Conservation (phyloP, 139 green algal genomes). For the Chloropicon primus region DNA sequence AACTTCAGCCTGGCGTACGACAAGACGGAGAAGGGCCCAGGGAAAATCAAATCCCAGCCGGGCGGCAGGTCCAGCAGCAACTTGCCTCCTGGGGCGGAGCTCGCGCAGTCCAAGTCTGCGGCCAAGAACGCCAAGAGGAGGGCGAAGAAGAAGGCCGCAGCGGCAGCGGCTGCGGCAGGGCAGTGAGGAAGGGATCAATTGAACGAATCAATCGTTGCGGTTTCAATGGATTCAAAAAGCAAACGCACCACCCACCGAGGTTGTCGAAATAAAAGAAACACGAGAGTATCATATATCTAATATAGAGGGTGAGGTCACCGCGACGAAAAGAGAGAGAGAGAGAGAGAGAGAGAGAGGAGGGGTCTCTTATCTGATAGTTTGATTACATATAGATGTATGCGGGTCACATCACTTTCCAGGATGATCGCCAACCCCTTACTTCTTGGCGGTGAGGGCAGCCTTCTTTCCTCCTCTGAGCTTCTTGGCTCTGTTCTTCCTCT, state of each 20-base stretch:
- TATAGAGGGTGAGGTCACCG: no score
- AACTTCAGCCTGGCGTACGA: slow-evolving; percentile 2
- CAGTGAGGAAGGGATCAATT: no score
- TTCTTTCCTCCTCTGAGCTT: slow-evolving; percentile 92
- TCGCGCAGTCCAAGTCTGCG: slow-evolving; percentile 33
- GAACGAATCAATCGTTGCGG: no score
- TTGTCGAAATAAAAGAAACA: no score
- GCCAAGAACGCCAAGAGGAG: slow-evolving; percentile 58
- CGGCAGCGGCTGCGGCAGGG: slow-evolving; percentile 2
- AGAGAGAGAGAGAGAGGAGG: no score
- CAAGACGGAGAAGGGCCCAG: neutral
- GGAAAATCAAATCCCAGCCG: slow-evolving; percentile 7
- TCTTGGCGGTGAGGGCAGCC: slow-evolving; percentile 10
- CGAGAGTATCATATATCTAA: no score
- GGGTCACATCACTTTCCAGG: neutral
- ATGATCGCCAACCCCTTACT: no score
- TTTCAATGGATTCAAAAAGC: no score
- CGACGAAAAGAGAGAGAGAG: no score
- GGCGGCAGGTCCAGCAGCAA: slow-evolving; percentile 26
- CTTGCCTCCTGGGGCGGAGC: neutral
- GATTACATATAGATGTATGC: no score
- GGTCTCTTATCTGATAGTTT: no score
- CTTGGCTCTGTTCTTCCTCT: slow-evolving; percentile 92
- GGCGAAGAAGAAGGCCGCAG: slow-evolving; percentile 28
- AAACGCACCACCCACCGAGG: neutral